Conservation (phyloP, 371 early-diverging fungal species). For the Dichotomocladium elegans region DNA sequence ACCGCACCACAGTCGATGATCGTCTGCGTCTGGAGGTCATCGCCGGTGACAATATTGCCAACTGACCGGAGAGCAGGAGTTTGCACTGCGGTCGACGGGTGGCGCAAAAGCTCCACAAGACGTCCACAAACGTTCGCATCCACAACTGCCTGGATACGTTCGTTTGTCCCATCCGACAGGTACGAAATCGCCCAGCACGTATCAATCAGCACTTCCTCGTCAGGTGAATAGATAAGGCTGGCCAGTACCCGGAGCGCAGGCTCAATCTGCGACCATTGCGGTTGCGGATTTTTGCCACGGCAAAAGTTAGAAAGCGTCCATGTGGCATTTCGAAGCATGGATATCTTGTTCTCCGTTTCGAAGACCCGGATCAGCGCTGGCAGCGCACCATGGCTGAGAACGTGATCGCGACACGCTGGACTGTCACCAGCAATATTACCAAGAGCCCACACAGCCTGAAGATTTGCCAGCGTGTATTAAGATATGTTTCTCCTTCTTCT, state of each 20-base stretch:
- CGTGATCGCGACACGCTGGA: slow-evolving; percentile 91
- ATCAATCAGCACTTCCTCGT: slow-evolving; percentile 96
- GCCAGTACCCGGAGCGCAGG: slow-evolving; percentile 86
- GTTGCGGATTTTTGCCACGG: slow-evolving; percentile 97
- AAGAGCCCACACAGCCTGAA: slow-evolving; percentile 97
- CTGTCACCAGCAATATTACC: slow-evolving; percentile 99
- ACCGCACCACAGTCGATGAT: slow-evolving; percentile 90
- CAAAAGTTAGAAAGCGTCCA: slow-evolving; percentile 99
- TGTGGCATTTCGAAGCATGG: slow-evolving; percentile 96
- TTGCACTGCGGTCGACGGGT: slow-evolving; percentile 84
- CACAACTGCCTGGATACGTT: slow-evolving; percentile 95
- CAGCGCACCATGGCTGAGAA: slow-evolving; percentile 84
- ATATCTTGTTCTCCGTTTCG: slow-evolving; percentile 78
- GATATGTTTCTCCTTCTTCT: slow-evolving; percentile 1
- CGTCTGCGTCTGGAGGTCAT: slow-evolving; percentile 95
- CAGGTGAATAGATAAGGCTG: slow-evolving; percentile 81
- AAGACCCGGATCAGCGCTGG: slow-evolving; percentile 83
- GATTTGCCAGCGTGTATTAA: not conserved
- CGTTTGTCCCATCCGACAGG: slow-evolving; percentile 93
- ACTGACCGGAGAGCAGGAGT: slow-evolving; percentile 98
- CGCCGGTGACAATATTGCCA: slow-evolving; percentile 99
- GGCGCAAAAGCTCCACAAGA: slow-evolving; percentile 87
- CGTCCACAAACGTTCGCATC: slow-evolving; percentile 89
- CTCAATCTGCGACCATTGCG: slow-evolving; percentile 84
- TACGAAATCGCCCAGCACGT: slow-evolving; percentile 99